These are phyloP conservation scores for Massariosphaeria phaeospora DNA, from an alignment of 495 filamentous ascomycete species.

Conservation along the genomic window DNA sequence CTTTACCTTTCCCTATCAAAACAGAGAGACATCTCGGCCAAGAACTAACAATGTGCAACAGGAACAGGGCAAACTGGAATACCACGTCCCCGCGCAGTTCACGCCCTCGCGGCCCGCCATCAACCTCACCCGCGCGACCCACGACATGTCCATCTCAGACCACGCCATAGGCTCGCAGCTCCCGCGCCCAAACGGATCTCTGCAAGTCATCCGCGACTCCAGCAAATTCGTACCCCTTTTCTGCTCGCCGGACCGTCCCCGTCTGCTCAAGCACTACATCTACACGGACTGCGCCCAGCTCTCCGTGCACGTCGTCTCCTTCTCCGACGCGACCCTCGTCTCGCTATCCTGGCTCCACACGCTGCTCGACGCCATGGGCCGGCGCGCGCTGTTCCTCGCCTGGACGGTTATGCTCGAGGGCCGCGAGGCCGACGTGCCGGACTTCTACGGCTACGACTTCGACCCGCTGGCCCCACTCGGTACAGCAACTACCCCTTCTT, in stretches of 20 bases:
- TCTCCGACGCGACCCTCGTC: slow-evolving; percentile 17
- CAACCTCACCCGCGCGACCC: background rate
- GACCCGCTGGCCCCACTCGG: slow-evolving; percentile 18
- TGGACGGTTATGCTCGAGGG: slow-evolving; percentile 15
- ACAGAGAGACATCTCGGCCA: no score
- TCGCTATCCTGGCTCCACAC: slow-evolving; percentile 21
- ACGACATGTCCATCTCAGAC: background rate
- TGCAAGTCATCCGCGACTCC: background rate
- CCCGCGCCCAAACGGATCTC: background rate
- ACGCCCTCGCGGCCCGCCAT: background rate
- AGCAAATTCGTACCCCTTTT: background rate
- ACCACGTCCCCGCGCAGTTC: slow-evolving; percentile 6
- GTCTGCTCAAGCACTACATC: background rate
- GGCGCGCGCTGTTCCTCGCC: background rate
- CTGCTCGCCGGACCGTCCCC: background rate
- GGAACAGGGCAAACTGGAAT: slow-evolving; percentile 12
- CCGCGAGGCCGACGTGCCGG: slow-evolving; percentile 12
- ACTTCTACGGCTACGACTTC: slow-evolving; percentile 19
- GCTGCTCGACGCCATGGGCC: slow-evolving; percentile 20
- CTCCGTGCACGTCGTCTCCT: slow-evolving; percentile 12
- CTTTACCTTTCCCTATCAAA: background rate
- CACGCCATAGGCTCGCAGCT: slow-evolving; percentile 3
- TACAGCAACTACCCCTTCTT: background rate
- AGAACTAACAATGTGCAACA: background rate
- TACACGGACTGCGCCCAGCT: slow-evolving; percentile 18